A percentile compares a stretch with the other conserved stretches of the same genome.
Conservation (phyloP, 169 alveolate species). For the Eimeria necatrix region DNA sequence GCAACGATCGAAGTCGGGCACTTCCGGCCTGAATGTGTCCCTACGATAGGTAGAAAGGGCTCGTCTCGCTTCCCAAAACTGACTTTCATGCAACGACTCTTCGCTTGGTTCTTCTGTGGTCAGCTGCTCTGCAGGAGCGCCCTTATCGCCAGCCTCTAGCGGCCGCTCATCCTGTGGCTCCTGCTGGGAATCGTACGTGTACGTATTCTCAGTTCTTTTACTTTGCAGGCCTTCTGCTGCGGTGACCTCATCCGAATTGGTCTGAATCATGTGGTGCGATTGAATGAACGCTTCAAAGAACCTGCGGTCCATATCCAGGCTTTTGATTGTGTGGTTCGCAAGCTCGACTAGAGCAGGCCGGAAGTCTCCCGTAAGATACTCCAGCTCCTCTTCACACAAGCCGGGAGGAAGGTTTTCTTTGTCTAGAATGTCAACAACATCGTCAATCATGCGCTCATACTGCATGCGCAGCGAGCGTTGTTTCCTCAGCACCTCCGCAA, state of each 20-base stretch:
- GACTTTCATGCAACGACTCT: slow-evolving; percentile 42
- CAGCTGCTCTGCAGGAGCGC: background rate
- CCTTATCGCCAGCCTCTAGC: background rate
- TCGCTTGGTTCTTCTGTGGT: background rate
- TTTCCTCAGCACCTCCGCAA: slow-evolving; percentile 27
- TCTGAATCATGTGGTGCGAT: background rate
- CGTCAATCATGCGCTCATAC: background rate
- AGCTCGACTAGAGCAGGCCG: slow-evolving; percentile 66
- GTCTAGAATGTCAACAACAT: slow-evolving; percentile 5
- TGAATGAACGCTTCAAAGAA: slow-evolving; percentile 39
- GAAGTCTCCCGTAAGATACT: slow-evolving; percentile 45
- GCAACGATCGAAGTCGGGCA: slow-evolving; percentile 69
- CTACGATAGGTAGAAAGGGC: slow-evolving; percentile 55
- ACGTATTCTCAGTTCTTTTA: background rate
- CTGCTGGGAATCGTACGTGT: slow-evolving; percentile 1
- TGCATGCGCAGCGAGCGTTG: slow-evolving; percentile 56
- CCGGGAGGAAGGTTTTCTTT: slow-evolving; percentile 33
- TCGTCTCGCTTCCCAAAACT: slow-evolving; percentile 70
- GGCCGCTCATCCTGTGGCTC: slow-evolving; percentile 14
- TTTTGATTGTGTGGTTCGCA: slow-evolving; percentile 27
- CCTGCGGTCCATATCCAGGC: slow-evolving; percentile 68
- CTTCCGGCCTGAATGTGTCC: slow-evolving; percentile 36
- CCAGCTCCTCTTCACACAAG: slow-evolving; percentile 55
- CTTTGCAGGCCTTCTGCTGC: background rate
- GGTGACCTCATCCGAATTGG: background rate